A percentile compares a stretch with the other conserved stretches of the same genome.
These are phyloP conservation scores for Scutellaria galericulata DNA, from an alignment of 257 asterid species.

Conservation along the genomic window DNA sequence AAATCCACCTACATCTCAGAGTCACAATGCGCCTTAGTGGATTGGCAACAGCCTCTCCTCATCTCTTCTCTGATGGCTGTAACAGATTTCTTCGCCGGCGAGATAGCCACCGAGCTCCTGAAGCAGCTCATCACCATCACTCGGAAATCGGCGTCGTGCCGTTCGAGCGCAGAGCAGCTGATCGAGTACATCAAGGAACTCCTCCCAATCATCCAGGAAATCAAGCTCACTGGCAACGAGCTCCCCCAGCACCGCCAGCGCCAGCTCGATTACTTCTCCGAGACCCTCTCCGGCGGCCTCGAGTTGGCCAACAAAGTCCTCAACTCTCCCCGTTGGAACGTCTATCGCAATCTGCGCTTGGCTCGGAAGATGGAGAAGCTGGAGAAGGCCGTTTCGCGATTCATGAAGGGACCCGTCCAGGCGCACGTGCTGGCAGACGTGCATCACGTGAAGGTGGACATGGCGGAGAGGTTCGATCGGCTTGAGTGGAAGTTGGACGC, in stretches of 20 bases:
- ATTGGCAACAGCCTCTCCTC: constrained; percentile 18
- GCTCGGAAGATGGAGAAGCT: constrained; percentile 81
- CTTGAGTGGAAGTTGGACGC: constrained; percentile 80
- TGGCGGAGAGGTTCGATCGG: constrained; percentile 74
- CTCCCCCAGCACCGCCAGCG: constrained; percentile 85
- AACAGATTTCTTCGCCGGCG: constrained; percentile 87
- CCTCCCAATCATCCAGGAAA: constrained; percentile 78
- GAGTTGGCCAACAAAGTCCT: constrained; percentile 67
- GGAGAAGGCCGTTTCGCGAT: constrained; percentile 62
- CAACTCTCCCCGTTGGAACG: constrained; percentile 72
- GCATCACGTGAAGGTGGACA: constrained; percentile 71
- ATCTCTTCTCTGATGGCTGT: constrained; percentile 58
- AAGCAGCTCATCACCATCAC: constrained; percentile 62
- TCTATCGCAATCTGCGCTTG: constrained; percentile 65
- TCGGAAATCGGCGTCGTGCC: constrained; percentile 61
- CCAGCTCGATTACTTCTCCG: constrained; percentile 69
- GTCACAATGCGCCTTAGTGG: background rate
- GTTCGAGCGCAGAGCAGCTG: constrained; percentile 75
- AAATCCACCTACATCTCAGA: background rate
- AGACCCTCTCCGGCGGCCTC: constrained; percentile 61
- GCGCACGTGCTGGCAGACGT: constrained; percentile 92
- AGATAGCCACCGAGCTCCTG: constrained; percentile 82
- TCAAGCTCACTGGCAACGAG: constrained; percentile 79
- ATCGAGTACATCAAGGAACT: constrained; percentile 52
- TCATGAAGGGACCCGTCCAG: constrained; percentile 58